Percentiles rank a stretch among this genome's conserved stretches.
Evolutionary conservation across 176 grass and related monocot genomes (phyloP).

Genomic region (Pontederia paniculata): DNA sequence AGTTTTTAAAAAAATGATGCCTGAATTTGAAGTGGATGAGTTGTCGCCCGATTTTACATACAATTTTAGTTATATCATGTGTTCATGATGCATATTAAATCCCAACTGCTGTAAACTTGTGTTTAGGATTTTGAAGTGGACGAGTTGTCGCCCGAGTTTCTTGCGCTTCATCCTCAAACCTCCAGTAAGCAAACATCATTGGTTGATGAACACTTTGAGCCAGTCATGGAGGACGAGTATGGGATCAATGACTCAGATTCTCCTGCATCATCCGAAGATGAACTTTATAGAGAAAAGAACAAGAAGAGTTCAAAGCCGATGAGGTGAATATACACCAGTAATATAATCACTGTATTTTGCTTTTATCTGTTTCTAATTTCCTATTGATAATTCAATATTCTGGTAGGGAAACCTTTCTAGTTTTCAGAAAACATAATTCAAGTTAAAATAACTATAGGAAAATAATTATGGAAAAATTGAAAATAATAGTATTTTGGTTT

Average conservation of each 20-base stretch:
- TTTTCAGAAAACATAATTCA: not conserved
- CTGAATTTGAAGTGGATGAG: not conserved
- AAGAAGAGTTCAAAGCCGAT: slow-evolving; percentile 45
- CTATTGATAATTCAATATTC: not conserved
- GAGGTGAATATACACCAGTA: slow-evolving; percentile 42
- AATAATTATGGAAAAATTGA: no score
- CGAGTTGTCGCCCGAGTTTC: slow-evolving; percentile 49
- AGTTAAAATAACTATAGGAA: no score
- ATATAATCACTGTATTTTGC: not conserved
- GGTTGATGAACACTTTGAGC: slow-evolving; percentile 68
- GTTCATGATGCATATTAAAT: no score
- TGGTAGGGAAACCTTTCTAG: no score
- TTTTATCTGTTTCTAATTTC: slow-evolving; percentile 5
- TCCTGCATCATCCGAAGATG: slow-evolving; percentile 20
- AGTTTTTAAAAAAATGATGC: not conserved
- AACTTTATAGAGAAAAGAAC: slow-evolving; percentile 28
- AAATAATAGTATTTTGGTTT: no score
- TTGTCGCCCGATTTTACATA: not conserved
- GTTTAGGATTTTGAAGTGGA: slow-evolving; percentile 70
- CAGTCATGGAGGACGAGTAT: slow-evolving; percentile 48
- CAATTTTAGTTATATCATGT: no score
- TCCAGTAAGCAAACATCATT: slow-evolving; percentile 35
- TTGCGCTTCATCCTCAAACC: slow-evolving; percentile 54
- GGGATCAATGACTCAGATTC: slow-evolving; percentile 37
- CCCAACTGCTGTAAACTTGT: slow-evolving; percentile 9